A percentile compares a stretch with the other conserved stretches of the same genome.
Evolutionary conservation across 2,329 filamentous ascomycete species (phyloP).

Genomic region (Coniochaeta pulveracea): DNA sequence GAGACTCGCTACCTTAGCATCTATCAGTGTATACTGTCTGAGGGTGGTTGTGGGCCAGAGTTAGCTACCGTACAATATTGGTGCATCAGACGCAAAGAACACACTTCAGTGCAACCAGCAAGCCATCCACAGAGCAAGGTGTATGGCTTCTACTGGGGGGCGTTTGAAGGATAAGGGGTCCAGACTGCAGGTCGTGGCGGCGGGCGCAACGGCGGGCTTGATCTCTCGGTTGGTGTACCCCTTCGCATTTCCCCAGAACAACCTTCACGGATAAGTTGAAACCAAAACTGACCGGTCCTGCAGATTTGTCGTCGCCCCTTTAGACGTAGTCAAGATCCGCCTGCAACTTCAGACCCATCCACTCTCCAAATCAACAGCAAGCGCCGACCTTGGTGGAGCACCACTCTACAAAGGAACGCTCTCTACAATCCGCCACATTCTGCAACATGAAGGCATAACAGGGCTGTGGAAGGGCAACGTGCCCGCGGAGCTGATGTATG

Average conservation of each 20-base stretch:
- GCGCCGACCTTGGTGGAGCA: slow-evolving; percentile 32
- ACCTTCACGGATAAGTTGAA: no score
- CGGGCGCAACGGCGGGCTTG: slow-evolving; percentile 61
- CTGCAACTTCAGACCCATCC: slow-evolving; percentile 88
- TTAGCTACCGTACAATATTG: no score
- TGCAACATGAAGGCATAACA: slow-evolving; percentile 70
- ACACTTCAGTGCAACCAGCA: no score
- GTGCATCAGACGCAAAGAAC: no score
- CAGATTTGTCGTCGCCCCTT: slow-evolving; percentile 85
- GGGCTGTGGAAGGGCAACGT: slow-evolving; percentile 97
- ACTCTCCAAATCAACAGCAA: slow-evolving; percentile 59
- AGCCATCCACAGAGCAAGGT: slow-evolving; percentile 19
- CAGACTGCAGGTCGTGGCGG: slow-evolving; percentile 41
- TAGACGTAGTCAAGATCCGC: slow-evolving; percentile 97
- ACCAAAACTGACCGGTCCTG: slow-evolving; percentile 8
- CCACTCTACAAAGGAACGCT: slow-evolving; percentile 64
- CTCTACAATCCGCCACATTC: slow-evolving; percentile 64
- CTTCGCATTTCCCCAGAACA: slow-evolving; percentile 1
- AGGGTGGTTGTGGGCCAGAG: no score
- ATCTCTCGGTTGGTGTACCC: slow-evolving; percentile 62
- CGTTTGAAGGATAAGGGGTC: slow-evolving; percentile 53
- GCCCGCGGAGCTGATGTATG: slow-evolving; percentile 86
- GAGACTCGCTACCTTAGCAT: no score
- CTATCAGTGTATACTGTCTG: no score
- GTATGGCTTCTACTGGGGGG: slow-evolving; percentile 29